Evolutionary conservation across 805 yeast genomes (phyloP).

Genomic region (Suhomyces prunicola): DNA sequence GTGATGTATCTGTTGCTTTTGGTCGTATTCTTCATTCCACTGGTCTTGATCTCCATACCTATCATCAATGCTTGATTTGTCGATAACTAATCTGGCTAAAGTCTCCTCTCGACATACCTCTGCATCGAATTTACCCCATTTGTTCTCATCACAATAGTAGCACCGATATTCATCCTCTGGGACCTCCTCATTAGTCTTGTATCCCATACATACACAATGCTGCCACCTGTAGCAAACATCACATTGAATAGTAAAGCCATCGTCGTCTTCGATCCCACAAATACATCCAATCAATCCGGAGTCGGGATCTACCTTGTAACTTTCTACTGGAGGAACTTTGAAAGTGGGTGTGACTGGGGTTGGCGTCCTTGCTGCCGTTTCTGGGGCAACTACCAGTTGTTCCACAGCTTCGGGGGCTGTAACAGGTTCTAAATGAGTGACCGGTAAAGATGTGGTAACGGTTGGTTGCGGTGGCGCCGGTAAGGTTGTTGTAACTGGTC

Average conservation of each 20-base stretch:
- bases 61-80: conserved; percentile 18
- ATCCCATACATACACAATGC: conserved; percentile 88
- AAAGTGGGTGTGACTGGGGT: neutral
- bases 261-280: conserved; percentile 83
- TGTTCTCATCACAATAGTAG: conserved; percentile 60
- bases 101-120: conserved; percentile 30
- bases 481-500: neutral
- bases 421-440: neutral
- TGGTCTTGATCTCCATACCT: conserved; percentile 14
- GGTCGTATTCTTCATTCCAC: conserved; percentile 4
- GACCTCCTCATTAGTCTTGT: conserved; percentile 63
- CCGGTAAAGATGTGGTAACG: neutral
- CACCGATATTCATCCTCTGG: conserved; percentile 80
- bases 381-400: neutral
- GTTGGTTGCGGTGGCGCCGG: neutral
- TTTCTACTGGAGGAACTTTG: conserved; percentile 31
- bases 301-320: conserved; percentile 72
- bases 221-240: conserved; percentile 93
- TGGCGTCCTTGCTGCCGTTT: neutral
- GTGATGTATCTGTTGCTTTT: conserved; percentile 2
- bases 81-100: conserved; percentile 27
- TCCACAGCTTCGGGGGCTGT: neutral
- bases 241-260: conserved; percentile 93
- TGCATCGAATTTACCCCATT: conserved; percentile 45
- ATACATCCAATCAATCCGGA: conserved; percentile 86